Percentiles rank a stretch among this genome's conserved stretches.
Conservation (phyloP, 2,329 filamentous ascomycete species). For the Trichoderma citrinoviride region DNA sequence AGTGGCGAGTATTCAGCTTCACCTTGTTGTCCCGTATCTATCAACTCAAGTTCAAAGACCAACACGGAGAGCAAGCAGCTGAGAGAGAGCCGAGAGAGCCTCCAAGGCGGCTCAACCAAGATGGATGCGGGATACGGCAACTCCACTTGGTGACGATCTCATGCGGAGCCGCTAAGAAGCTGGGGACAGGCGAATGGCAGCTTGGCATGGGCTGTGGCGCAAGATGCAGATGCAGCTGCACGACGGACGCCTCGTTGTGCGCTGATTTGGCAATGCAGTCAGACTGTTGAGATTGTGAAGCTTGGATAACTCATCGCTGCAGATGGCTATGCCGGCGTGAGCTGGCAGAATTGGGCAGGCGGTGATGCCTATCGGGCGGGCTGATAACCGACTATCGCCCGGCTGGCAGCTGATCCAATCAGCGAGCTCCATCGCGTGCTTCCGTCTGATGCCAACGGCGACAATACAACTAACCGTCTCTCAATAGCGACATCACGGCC, state of each 20-base stretch:
- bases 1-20: no score
- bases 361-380: no score
- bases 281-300: not conserved
- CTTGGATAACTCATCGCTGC: not conserved
- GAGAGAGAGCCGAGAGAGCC: not conserved
- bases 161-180: not conserved
- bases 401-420: not conserved
- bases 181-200: not conserved
- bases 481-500: conserved; percentile 9
- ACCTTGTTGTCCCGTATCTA: no score
- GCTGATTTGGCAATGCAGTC: not conserved
- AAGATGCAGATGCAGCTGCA: not conserved
- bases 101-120: no score
- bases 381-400: no score
- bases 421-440: not conserved
- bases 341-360: not conserved
- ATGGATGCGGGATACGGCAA: no score
- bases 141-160: not conserved
- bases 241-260: not conserved
- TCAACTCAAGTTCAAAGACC: no score
- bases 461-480: not conserved
- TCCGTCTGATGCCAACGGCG: not conserved
- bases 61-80: not conserved
- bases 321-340: not conserved
- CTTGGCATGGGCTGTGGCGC: not conserved